Percentiles rank a stretch among this genome's conserved stretches.
Conservation (phyloP, 352 stramenopile species). For the Detonula confervacea region DNA sequence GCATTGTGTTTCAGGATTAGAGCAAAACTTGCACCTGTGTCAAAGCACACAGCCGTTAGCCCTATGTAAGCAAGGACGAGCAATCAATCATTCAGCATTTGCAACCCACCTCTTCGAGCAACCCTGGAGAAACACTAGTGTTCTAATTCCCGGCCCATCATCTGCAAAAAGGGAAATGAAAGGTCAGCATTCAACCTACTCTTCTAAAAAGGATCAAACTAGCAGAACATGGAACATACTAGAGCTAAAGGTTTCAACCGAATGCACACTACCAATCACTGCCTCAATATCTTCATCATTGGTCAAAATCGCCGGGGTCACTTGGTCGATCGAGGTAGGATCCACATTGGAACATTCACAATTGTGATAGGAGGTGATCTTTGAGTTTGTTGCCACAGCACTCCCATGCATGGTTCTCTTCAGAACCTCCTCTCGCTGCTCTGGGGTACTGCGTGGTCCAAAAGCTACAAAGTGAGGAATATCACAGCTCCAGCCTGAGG, state of each 20-base stretch:
- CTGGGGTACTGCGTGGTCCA: slow-evolving; percentile 44
- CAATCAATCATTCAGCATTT: background rate
- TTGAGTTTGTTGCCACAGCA: slow-evolving; percentile 46
- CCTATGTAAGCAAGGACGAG: too few relatives aligned
- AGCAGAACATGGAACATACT: slow-evolving; percentile 1
- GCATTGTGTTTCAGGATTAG: slow-evolving; percentile 67
- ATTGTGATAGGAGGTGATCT: slow-evolving; percentile 8
- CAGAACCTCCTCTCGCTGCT: slow-evolving; percentile 74
- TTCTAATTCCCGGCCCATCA: slow-evolving; percentile 67
- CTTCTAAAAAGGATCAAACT: background rate
- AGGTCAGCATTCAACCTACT: too few relatives aligned
- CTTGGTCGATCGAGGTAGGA: slow-evolving; percentile 31
- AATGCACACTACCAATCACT: slow-evolving; percentile 60
- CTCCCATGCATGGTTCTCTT: slow-evolving; percentile 69
- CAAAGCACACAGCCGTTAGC: too few relatives aligned
- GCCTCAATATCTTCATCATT: slow-evolving; percentile 19
- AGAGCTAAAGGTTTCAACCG: slow-evolving; percentile 64
- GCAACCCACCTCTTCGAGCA: slow-evolving; percentile 44
- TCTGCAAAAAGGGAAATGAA: background rate
- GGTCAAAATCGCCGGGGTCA: slow-evolving; percentile 14
- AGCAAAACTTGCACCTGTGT: slow-evolving; percentile 57
- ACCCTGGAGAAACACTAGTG: slow-evolving; percentile 68
- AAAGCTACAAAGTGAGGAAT: background rate
- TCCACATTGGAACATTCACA: slow-evolving; percentile 30
- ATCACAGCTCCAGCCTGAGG: background rate